These are phyloP conservation scores for Spergularia azorica DNA, from an alignment of 179 eudicot genomes.

Conservation along the genomic window DNA sequence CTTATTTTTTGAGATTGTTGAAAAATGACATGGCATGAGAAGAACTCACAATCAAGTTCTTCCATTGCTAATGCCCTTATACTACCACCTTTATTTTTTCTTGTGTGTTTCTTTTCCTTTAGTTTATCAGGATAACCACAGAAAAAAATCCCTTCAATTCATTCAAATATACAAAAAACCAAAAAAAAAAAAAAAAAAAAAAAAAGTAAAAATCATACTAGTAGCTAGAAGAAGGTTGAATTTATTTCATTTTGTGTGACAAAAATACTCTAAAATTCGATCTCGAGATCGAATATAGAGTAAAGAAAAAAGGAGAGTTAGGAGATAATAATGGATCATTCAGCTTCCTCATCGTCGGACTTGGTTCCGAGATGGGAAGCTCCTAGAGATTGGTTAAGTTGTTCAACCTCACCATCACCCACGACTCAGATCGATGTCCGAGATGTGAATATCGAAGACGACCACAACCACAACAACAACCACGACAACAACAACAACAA, in stretches of 20 bases:
- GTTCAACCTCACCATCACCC: slow-evolving; percentile 1
- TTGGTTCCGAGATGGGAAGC: too few species aligned
- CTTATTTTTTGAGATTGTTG: too few species aligned
- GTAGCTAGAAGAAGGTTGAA: too few species aligned
- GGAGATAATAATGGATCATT: slow-evolving; percentile 13
- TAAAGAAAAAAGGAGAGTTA: not conserved
- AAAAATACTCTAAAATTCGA: not conserved
- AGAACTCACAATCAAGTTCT: too few species aligned
- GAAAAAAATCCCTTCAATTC: not conserved
- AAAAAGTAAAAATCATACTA: not conserved
- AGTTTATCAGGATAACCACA: slow-evolving; percentile 8
- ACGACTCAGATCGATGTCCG: not conserved
- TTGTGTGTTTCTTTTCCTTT: not conserved
- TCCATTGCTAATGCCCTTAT: too few species aligned
- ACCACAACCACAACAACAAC: not conserved
- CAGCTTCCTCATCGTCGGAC: not conserved
- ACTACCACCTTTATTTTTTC: not conserved
- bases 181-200: too few species aligned
- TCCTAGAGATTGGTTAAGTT: slow-evolving; percentile 14
- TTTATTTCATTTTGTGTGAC: not conserved
- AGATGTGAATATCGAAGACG: slow-evolving; percentile 11
- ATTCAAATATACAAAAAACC: not conserved
- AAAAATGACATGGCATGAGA: too few species aligned
- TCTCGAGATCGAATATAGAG: not conserved
- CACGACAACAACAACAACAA: not conserved